phyloP scores from a whole-genome alignment of 129 eudicot genomes.

The Chrysanthemum makinoi region DNA sequence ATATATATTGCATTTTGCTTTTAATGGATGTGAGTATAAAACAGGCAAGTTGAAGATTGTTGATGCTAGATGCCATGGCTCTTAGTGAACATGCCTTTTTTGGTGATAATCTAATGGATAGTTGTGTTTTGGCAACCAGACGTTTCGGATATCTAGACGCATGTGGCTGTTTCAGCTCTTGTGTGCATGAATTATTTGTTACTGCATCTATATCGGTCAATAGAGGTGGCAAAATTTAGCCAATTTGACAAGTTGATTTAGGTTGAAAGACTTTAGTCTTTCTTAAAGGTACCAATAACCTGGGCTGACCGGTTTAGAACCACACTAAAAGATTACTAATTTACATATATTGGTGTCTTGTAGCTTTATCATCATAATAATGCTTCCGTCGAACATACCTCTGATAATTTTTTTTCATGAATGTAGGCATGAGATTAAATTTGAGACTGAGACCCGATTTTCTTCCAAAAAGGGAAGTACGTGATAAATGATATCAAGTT shows the following conservation, averaged over 20 bases:
- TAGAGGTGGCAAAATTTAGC: too few relatives aligned
- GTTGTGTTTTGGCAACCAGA: too few relatives aligned
- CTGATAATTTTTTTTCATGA: slow-evolving; percentile 19
- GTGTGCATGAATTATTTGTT: too few relatives aligned
- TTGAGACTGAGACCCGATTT: slow-evolving; percentile 70
- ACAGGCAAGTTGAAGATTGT: too few relatives aligned
- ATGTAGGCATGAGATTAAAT: slow-evolving; percentile 54
- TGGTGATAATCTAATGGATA: too few relatives aligned
- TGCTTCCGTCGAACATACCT: background rate
- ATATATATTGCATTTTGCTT: too few relatives aligned
- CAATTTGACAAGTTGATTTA: background rate
- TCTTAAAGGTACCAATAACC: background rate
- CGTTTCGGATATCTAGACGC: too few relatives aligned
- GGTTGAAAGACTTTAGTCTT: background rate
- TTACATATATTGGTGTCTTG: background rate
- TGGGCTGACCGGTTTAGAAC: background rate
- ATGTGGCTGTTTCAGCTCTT: too few relatives aligned
- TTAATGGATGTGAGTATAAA: too few relatives aligned
- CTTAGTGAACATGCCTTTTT: too few relatives aligned
- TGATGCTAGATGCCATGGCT: too few relatives aligned
- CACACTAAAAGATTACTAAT: background rate
- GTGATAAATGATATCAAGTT: slow-evolving; percentile 51
- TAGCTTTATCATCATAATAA: background rate
- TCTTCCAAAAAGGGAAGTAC: slow-evolving; percentile 77
- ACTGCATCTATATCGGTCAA: too few relatives aligned